Percentiles rank a stretch among this genome's conserved stretches.
Conservation (phyloP, 352 stramenopile species). For the Peronosclerospora sorghi region DNA sequence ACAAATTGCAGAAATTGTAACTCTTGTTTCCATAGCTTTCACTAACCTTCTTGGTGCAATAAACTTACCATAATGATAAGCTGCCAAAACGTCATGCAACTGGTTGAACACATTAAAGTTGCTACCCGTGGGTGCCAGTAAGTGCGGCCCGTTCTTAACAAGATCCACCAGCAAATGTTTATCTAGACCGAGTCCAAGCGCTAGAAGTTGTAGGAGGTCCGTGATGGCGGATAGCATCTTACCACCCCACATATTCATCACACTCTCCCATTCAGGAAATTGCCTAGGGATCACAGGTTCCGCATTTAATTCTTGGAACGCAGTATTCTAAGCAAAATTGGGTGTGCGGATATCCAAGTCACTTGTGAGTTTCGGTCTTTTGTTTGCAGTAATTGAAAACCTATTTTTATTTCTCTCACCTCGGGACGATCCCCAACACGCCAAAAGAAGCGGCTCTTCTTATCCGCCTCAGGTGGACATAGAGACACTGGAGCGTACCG, state of each 20-base stretch:
- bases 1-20: constrained; percentile 5
- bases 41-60: too few relatives aligned
- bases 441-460: constrained; percentile 94
- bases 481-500: constrained; percentile 66
- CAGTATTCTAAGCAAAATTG: constrained; percentile 29
- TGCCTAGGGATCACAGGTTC: constrained; percentile 74
- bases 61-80: constrained; percentile 81
- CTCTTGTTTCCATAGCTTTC: not conserved
- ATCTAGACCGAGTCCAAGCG: constrained; percentile 76
- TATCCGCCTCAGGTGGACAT: constrained; percentile 83
- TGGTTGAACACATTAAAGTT: constrained; percentile 77
- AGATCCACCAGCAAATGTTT: constrained; percentile 62
- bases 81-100: constrained; percentile 80
- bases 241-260: constrained; percentile 88
- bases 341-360: not conserved
- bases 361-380: constrained; percentile 1
- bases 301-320: constrained; percentile 81
- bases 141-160: constrained; percentile 81
- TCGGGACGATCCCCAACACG: constrained; percentile 69
- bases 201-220: constrained; percentile 82
- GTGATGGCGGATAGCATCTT: constrained; percentile 81
- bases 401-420: constrained; percentile 7
- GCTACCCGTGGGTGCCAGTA: constrained; percentile 85
- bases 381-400: not conserved
- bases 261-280: constrained; percentile 80